Conservation (phyloP, 495 filamentous ascomycete species). For the Bacidia gigantensis region DNA sequence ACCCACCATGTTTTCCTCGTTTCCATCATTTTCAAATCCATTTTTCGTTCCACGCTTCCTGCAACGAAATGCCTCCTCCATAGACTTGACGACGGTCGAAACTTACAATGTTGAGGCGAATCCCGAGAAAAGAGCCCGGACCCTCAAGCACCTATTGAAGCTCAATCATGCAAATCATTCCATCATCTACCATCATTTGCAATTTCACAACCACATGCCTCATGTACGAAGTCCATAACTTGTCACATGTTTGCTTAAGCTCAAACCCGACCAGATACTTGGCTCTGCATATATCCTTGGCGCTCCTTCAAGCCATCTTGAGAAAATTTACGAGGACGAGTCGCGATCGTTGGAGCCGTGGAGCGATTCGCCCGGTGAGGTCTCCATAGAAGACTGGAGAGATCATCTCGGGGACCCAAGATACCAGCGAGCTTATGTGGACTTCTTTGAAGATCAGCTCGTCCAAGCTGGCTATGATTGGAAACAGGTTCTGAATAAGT, state of each 20-base stretch:
- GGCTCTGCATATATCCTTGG: slow-evolving; percentile 75
- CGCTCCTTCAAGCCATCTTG: slow-evolving; percentile 54
- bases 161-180: slow-evolving; percentile 85
- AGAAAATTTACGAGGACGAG: slow-evolving; percentile 66
- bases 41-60: slow-evolving; percentile 17
- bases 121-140: slow-evolving; percentile 62
- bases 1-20: slow-evolving; percentile 18
- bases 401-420: slow-evolving; percentile 60
- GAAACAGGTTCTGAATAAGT: slow-evolving; percentile 56
- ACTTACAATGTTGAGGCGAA: slow-evolving; percentile 66
- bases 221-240: slow-evolving; percentile 42
- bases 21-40: slow-evolving; percentile 21
- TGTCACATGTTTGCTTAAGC: background rate
- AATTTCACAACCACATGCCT: slow-evolving; percentile 77
- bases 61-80: slow-evolving; percentile 23
- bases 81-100: slow-evolving; percentile 55
- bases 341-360: slow-evolving; percentile 61
- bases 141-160: slow-evolving; percentile 76
- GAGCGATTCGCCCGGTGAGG: slow-evolving; percentile 70
- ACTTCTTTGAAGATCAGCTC: slow-evolving; percentile 74
- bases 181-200: slow-evolving; percentile 61
- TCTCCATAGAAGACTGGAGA: slow-evolving; percentile 72
- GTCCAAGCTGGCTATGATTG: slow-evolving; percentile 56
- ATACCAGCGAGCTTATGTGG: slow-evolving; percentile 77
- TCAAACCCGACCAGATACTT: slow-evolving; percentile 38